Percentiles rank a stretch among this genome's conserved stretches.
Evolutionary conservation across 139 green algal species (phyloP).

Genomic region (Chlamydomonas incerta): DNA sequence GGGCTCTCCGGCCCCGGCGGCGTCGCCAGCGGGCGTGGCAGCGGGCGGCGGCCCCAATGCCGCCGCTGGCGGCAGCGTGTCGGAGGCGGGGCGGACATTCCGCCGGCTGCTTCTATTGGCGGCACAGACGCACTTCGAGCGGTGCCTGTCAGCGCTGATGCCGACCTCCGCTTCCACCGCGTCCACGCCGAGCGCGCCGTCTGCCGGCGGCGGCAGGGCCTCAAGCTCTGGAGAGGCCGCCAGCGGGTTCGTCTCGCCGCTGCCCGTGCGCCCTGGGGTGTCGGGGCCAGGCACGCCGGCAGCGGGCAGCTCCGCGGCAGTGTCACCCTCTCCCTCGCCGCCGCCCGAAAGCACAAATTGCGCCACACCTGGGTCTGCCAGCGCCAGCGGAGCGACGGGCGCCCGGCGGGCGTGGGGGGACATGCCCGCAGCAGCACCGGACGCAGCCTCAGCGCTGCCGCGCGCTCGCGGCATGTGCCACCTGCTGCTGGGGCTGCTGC

Average conservation of each 20-base stretch:
- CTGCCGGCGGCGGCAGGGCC: too few species aligned
- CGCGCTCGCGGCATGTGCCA: slow-evolving; percentile 21
- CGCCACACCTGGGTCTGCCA: too few species aligned
- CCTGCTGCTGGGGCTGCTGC: slow-evolving; percentile 24
- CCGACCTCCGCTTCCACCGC: not conserved
- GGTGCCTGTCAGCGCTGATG: not conserved
- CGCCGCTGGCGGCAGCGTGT: not conserved
- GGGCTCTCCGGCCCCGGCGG: too few species aligned
- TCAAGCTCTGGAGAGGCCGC: too few species aligned
- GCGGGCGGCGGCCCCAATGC: not conserved
- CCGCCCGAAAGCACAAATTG: too few species aligned
- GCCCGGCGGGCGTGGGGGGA: not conserved
- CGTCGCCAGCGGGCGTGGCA: not conserved
- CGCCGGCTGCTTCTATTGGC: slow-evolving; percentile 12
- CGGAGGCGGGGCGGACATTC: slow-evolving; percentile 9
- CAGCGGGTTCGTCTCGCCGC: too few species aligned
- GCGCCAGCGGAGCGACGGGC: not conserved
- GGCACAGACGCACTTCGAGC: slow-evolving; percentile 24
- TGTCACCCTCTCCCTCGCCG: too few species aligned
- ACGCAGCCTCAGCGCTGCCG: not conserved
- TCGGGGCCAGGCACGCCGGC: too few species aligned
- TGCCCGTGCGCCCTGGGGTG: too few species aligned
- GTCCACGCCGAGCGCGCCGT: too few species aligned
- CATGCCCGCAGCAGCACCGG: not conserved
- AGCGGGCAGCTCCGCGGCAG: too few species aligned